These are phyloP conservation scores for Phalaenopsis equestris DNA, from an alignment of 106 monocot species.

Conservation along the genomic window DNA sequence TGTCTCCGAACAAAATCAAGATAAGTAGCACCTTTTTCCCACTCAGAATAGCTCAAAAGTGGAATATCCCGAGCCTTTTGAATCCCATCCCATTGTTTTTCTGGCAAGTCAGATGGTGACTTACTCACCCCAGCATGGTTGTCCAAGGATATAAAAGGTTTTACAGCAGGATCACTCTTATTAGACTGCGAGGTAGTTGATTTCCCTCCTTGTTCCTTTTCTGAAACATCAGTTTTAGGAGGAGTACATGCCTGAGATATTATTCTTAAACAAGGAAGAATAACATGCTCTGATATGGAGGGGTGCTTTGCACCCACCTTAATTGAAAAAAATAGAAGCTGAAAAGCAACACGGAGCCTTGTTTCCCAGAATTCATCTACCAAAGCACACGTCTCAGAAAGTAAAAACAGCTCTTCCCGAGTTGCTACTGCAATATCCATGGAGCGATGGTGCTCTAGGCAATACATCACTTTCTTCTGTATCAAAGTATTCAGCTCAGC, in stretches of 20 bases:
- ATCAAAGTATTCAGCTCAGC: slow-evolving; percentile 71
- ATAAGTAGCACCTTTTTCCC: slow-evolving; percentile 96
- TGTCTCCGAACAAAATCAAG: slow-evolving; percentile 97
- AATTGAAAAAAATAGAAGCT: slow-evolving; percentile 90
- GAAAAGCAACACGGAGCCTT: slow-evolving; percentile 85
- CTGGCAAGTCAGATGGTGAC: slow-evolving; percentile 29
- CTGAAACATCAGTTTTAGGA: slow-evolving; percentile 64
- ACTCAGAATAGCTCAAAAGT: slow-evolving; percentile 86
- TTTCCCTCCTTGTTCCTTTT: slow-evolving; percentile 61
- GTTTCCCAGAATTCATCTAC: slow-evolving; percentile 98
- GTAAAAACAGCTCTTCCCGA: slow-evolving; percentile 80
- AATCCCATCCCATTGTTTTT: slow-evolving; percentile 36
- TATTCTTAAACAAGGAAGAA: slow-evolving; percentile 97
- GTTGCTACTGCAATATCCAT: slow-evolving; percentile 88
- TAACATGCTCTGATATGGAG: slow-evolving; percentile 90
- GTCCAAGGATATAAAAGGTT: slow-evolving; percentile 20
- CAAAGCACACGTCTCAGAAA: slow-evolving; percentile 82
- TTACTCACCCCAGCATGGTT: slow-evolving; percentile 28
- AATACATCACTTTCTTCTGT: slow-evolving; percentile 95
- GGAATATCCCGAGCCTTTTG: slow-evolving; percentile 56
- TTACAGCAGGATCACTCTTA: slow-evolving; percentile 26
- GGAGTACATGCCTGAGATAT: slow-evolving; percentile 97
- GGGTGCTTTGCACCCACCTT: slow-evolving; percentile 92
- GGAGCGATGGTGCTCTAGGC: slow-evolving; percentile 94
- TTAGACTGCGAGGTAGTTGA: slow-evolving; percentile 30